A percentile compares a stretch with the other conserved stretches of the same genome.
Evolutionary conservation across 2,329 filamentous ascomycete species (phyloP).

Genomic region (Calonectria pauciramosa): DNA sequence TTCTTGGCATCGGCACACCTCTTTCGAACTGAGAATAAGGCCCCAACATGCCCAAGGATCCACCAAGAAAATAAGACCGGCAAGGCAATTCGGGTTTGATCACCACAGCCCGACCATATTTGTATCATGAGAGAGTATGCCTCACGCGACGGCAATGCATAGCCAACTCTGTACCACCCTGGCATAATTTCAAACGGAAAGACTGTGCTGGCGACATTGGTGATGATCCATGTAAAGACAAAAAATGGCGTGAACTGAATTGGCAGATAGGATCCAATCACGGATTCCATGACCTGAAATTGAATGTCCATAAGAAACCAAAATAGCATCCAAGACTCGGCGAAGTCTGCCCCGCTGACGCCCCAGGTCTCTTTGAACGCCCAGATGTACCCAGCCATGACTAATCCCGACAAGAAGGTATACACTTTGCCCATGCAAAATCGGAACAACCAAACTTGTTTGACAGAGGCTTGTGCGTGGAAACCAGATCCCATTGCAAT

Average conservation of each 20-base stretch:
- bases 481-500: neutral
- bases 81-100: neutral
- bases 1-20: neutral
- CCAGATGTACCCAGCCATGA: constrained; percentile 6
- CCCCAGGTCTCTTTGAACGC: constrained; percentile 9
- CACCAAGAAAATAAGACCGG: constrained; percentile 12
- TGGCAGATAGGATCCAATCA: constrained; percentile 3
- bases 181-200: constrained; percentile 22
- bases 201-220: constrained; percentile 18
- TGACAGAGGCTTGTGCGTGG: neutral
- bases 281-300: neutral
- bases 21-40: neutral
- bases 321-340: constrained; percentile 8
- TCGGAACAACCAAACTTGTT: constrained; percentile 7
- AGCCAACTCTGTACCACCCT: constrained; percentile 13
- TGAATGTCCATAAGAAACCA: constrained; percentile 14
- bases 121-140: constrained; percentile 10
- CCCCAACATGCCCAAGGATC: neutral
- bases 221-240: constrained; percentile 26
- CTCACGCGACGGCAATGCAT: neutral
- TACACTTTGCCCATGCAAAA: neutral
- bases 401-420: neutral
- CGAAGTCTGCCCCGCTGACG: neutral
- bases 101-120: constrained; percentile 10
- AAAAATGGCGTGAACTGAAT: constrained; percentile 22